Percentiles rank a stretch among this genome's conserved stretches.
These are phyloP conservation scores for Pseudohalonectria lignicola DNA, from an alignment of 2,329 filamentous ascomycete genomes.

Conservation along the genomic window DNA sequence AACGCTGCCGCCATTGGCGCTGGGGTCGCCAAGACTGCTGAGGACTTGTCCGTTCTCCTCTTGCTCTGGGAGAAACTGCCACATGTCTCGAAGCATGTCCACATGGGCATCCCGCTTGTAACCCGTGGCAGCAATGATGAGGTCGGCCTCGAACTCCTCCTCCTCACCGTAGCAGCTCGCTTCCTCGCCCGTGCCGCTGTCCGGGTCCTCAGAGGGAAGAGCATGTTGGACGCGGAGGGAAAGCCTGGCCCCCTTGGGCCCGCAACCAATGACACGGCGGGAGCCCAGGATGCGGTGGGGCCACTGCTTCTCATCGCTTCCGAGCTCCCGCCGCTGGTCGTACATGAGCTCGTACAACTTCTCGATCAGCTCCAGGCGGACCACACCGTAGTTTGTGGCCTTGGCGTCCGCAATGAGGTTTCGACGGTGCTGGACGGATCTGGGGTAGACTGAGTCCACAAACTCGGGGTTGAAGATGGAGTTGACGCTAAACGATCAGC, in stretches of 20 bases:
- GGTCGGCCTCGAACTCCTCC: conserved; percentile 64
- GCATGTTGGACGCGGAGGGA: conserved; percentile 47
- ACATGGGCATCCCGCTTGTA: conserved; percentile 73
- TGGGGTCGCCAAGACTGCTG: too few species aligned
- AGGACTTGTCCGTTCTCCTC: too few species aligned
- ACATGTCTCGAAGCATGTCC: conserved; percentile 58
- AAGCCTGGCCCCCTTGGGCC: conserved; percentile 32
- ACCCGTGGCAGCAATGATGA: conserved; percentile 78
- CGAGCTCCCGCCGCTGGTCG: conserved; percentile 64
- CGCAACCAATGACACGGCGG: conserved; percentile 53
- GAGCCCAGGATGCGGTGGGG: conserved; percentile 69
- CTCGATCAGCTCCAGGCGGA: conserved; percentile 83
- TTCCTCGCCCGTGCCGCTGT: conserved; percentile 17
- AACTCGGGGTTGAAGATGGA: conserved; percentile 89
- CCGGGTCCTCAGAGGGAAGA: conserved; percentile 17
- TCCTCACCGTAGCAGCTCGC: conserved; percentile 17
- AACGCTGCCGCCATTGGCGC: neutral
- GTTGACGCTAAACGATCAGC: conserved; percentile 71
- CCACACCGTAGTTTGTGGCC: conserved; percentile 89
- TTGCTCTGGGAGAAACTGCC: conserved; percentile 49
- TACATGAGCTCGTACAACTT: conserved; percentile 82
- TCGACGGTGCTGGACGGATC: conserved; percentile 51
- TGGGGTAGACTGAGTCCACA: conserved; percentile 65
- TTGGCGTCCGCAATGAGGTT: conserved; percentile 56
- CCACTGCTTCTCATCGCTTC: conserved; percentile 61